These are phyloP conservation scores for Russula griseocarnosa DNA, from an alignment of 768 basidiomycete genomes.

Conservation along the genomic window DNA sequence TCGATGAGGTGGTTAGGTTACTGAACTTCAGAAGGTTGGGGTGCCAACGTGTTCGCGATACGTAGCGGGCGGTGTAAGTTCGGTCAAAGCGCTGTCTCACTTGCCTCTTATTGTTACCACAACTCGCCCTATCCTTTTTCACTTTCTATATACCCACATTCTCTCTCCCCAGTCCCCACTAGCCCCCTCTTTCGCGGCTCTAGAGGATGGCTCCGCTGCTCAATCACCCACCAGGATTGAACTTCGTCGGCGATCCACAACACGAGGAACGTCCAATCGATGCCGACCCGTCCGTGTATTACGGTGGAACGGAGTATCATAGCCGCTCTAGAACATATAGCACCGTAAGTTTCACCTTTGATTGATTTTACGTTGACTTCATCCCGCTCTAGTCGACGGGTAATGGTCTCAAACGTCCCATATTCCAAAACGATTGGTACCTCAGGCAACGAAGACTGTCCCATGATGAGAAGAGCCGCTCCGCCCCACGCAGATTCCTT, in stretches of 20 bases:
- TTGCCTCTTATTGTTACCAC: not conserved
- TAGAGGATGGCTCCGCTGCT: constrained; percentile 59
- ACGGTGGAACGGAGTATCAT: constrained; percentile 73
- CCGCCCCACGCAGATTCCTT: constrained; percentile 82
- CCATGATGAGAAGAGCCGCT: constrained; percentile 80
- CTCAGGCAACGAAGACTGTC: constrained; percentile 75
- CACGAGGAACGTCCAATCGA: constrained; percentile 44
- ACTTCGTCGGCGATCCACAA: constrained; percentile 58
- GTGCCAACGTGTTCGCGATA: too few species aligned
- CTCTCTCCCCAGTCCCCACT: not conserved
- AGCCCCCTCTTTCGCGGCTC: not conserved
- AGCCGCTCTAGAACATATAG: constrained; percentile 87
- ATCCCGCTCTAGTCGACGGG: constrained; percentile 22
- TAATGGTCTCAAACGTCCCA: constrained; percentile 56
- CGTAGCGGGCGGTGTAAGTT: too few species aligned
- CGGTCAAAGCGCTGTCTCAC: not conserved
- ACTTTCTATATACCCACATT: constrained; percentile 4
- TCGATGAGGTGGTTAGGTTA: too few species aligned
- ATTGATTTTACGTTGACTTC: not conserved
- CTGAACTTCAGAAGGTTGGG: too few species aligned
- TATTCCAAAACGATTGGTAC: constrained; percentile 76
- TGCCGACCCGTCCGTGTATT: constrained; percentile 75
- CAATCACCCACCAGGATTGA: constrained; percentile 58
- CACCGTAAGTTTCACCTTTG: constrained; percentile 50
- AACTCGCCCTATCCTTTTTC: constrained; percentile 7